These are phyloP conservation scores for Lichtheimia corymbifera DNA, from an alignment of 371 early-diverging fungal species.

Conservation along the genomic window DNA sequence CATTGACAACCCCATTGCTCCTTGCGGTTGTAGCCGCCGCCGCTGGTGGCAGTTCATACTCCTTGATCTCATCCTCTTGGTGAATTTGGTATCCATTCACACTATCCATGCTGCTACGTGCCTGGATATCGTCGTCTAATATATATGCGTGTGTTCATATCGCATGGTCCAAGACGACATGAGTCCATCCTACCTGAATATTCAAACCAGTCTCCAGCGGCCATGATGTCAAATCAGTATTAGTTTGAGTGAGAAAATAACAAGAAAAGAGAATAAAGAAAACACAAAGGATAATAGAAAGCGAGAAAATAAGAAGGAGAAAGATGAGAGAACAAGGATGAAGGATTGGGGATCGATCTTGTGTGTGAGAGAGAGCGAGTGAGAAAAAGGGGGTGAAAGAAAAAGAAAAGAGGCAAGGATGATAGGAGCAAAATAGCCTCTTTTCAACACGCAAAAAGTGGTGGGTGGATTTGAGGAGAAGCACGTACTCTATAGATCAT, in stretches of 20 bases:
- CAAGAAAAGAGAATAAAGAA: background rate
- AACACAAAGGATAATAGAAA: background rate
- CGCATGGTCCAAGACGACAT: background rate
- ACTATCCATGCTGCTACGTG: background rate
- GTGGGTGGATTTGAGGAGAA: too few species aligned
- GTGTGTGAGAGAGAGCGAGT: background rate
- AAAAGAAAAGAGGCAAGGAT: background rate
- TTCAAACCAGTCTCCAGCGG: constrained; percentile 7
- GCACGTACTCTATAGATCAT: too few species aligned
- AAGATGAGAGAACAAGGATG: background rate
- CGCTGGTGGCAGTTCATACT: constrained; percentile 9
- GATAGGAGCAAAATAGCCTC: background rate
- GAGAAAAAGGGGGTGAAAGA: constrained; percentile 1
- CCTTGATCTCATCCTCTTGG: constrained; percentile 11
- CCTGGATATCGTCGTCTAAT: background rate
- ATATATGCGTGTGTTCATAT: too few species aligned
- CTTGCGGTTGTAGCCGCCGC: background rate
- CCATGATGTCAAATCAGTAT: background rate
- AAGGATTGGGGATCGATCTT: background rate
- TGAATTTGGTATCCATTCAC: constrained; percentile 2
- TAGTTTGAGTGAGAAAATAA: background rate
- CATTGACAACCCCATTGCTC: background rate
- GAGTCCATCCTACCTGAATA: constrained; percentile 4
- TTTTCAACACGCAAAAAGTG: too few species aligned
- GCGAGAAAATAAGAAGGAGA: background rate